Evolutionary conservation across 345 rosid species (phyloP), one percentile per base, ranked within the genome.

Genomic region (Aurinia saxatilis): DNA sequence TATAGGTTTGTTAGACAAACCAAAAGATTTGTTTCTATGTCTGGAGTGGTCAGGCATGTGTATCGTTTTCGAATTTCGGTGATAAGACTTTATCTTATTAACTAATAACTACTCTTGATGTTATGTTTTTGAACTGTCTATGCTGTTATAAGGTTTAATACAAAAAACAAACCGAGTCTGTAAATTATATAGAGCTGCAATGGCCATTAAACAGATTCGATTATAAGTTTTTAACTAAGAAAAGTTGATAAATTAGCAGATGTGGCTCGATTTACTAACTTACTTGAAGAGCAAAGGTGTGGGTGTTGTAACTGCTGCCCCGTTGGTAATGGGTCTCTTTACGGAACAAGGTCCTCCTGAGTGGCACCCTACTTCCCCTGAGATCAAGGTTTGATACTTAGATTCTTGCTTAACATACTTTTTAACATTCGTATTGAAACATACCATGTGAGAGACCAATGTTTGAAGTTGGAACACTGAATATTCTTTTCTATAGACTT

Each of bases 311-410:
- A 84, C 77, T 67, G 97, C 99, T 50, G 81, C 97, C 90, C 87
- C 8, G n/a, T n/a, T n/a, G n/a, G n/a, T n/a, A n/a, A n/a, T n/a
- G n/a, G n/a, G n/a, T n/a, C n/a, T n/a, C n/a, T 88, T 87, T 13
- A 90, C 96, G 0, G 95, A 85, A 52, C 79, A 73, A 51, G 99
- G 99, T 50, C 91, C 91, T 18, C 99, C 99, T 12, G 96, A 85
- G 49, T 90, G 99, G 96, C 99, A 92, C 67, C 98, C 98, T 12
- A 96, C 97, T n/a, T n/a, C n/a, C n/a, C n/a, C n/a, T n/a, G n/a
- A n/a, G n/a, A n/a, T n/a, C n/a, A n/a, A n/a, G n/a, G 97, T 85
- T 23, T 45, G 72, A 16, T 11, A 61, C 42, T 44, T 65, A 8
- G 2, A 23, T 34, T 70, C 25, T 23, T 19, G 12, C n/a, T 52